These are phyloP conservation scores for Dioscorea dumetorum DNA, from an alignment of 106 monocot genomes.

Conservation along the genomic window DNA sequence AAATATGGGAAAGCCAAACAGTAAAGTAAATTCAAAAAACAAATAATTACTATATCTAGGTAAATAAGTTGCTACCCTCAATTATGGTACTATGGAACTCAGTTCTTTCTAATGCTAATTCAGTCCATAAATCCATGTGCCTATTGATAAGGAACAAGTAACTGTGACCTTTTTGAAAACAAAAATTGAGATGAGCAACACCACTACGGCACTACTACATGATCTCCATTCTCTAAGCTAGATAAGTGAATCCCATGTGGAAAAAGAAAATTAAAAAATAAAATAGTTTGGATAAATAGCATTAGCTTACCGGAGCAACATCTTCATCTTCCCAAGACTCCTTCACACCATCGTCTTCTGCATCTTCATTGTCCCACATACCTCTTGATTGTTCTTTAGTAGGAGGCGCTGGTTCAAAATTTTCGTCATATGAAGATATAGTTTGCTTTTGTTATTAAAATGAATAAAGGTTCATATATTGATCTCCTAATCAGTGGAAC, in stretches of 20 bases:
- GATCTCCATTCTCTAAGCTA: background rate
- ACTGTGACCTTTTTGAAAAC: background rate
- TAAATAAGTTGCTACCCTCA: background rate
- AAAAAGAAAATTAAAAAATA: background rate
- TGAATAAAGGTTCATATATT: background rate
- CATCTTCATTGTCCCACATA: slow-evolving; percentile 17
- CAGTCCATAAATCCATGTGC: background rate
- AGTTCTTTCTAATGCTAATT: background rate
- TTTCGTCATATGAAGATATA: slow-evolving; percentile 3
- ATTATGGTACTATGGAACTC: background rate
- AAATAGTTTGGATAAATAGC: background rate
- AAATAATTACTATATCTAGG: too few species aligned
- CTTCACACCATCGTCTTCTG: slow-evolving; percentile 9
- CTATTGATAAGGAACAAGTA: background rate
- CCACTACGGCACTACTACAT: background rate
- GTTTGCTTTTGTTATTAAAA: background rate
- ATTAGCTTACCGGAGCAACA: background rate
- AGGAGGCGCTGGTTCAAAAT: slow-evolving; percentile 7
- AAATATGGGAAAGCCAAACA: too few species aligned
- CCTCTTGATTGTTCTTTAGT: background rate
- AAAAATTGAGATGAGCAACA: background rate
- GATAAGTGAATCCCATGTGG: background rate
- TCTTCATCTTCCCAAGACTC: slow-evolving; percentile 22
- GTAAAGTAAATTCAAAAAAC: too few species aligned
- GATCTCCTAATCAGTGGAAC: background rate